A percentile compares a stretch with the other conserved stretches of the same genome.
These are phyloP conservation scores for Termitomyces bulborhizus DNA, from an alignment of 768 basidiomycete genomes.

Conservation along the genomic window DNA sequence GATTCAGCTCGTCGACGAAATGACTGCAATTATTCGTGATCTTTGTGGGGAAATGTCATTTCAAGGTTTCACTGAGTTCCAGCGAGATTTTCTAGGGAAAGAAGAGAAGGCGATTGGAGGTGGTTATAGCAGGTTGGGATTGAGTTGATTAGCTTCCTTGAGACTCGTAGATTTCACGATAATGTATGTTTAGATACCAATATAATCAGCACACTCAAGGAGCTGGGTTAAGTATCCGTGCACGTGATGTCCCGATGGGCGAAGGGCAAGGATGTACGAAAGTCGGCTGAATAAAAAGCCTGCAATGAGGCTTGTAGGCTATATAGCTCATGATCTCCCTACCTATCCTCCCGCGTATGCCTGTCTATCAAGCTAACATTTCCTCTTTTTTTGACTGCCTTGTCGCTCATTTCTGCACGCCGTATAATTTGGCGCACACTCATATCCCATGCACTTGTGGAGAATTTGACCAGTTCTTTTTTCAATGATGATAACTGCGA, in stretches of 20 bases:
- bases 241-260: conserved; percentile 1
- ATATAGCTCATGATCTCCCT: not conserved
- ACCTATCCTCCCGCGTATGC: not conserved
- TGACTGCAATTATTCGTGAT: conserved; percentile 29
- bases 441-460: not conserved
- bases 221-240: no score
- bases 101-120: conserved; percentile 30
- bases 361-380: not conserved
- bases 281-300: not conserved
- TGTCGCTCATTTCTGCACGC: not conserved
- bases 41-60: conserved; percentile 37
- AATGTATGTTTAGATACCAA: not conserved
- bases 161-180: not conserved
- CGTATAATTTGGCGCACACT: not conserved
- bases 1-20: conserved; percentile 33
- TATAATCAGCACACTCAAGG: not conserved
- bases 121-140: conserved; percentile 12
- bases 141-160: not conserved
- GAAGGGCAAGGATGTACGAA: not conserved
- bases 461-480: not conserved
- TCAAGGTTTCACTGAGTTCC: conserved; percentile 30
- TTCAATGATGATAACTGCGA: conserved; percentile 1
- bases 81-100: conserved; percentile 28
- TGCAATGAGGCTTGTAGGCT: not conserved
- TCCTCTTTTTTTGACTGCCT: not conserved